phyloP scores from a whole-genome alignment of 164 flowering plant genomes.

The Santalum album region DNA sequence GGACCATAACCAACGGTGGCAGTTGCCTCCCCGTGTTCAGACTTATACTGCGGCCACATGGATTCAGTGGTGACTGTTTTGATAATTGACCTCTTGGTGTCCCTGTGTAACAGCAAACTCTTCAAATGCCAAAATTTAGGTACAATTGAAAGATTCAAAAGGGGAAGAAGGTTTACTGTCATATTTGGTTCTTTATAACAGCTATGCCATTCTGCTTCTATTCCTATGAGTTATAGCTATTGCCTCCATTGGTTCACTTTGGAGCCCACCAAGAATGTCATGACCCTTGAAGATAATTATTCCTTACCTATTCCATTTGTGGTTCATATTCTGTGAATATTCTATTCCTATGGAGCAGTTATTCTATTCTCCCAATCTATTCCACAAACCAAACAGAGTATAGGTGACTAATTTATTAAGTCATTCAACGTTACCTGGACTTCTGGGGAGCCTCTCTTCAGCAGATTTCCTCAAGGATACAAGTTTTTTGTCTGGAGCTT shows the following conservation, averaged over 20 bases:
- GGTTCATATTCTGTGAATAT: no score
- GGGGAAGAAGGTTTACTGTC: background rate
- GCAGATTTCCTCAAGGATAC: constrained; percentile 21
- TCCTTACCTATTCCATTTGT: no score
- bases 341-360: no score
- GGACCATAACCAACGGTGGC: constrained; percentile 20
- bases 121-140: background rate
- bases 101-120: constrained; percentile 16
- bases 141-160: background rate
- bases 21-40: constrained; percentile 34
- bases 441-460: constrained; percentile 28
- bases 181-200: background rate
- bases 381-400: background rate
- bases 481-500: constrained; percentile 20
- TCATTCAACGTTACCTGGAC: constrained; percentile 20
- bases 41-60: constrained; percentile 35
- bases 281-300: no score
- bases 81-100: constrained; percentile 32
- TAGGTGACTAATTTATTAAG: background rate
- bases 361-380: no score
- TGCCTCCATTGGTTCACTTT: no score
- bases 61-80: constrained; percentile 48
- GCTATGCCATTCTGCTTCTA: no score
- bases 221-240: no score
- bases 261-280: no score